phyloP scores from a whole-genome alignment of 2,329 filamentous ascomycete genomes.

The Sporothrix inflata region DNA sequence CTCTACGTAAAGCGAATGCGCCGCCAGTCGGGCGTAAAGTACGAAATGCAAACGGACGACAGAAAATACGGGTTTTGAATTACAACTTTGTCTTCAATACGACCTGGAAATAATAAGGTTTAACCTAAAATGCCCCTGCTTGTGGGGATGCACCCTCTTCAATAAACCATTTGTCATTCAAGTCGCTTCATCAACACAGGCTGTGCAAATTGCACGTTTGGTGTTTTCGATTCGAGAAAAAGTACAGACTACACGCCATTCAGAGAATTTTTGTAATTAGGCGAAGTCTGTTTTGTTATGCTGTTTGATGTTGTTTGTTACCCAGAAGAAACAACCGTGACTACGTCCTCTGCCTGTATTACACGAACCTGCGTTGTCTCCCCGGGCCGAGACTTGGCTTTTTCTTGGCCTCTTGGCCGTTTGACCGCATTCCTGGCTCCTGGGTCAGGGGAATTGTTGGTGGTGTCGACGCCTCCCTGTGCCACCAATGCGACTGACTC shows the following conservation, averaged over 20 bases:
- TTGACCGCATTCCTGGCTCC: neutral
- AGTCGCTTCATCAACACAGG: no score
- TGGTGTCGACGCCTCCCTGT: no score
- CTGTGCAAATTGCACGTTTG: neutral
- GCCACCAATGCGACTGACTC: no score
- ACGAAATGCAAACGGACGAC: neutral
- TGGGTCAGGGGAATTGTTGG: neutral
- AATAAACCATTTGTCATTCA: no score
- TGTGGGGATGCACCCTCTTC: no score
- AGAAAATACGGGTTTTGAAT: neutral
- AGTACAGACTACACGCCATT: no score
- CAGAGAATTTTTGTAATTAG: no score
- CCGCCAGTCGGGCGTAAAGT: slow-evolving; percentile 3
- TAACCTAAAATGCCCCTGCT: neutral
- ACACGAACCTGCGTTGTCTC: no score
- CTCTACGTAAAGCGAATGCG: neutral
- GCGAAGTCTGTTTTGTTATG: no score
- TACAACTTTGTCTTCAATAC: neutral
- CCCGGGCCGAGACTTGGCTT: neutral
- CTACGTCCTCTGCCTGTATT: no score
- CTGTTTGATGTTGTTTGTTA: no score
- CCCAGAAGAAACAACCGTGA: no score
- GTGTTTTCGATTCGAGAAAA: neutral
- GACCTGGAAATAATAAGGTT: neutral
- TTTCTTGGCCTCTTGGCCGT: neutral